Evolutionary conservation across 768 basidiomycete species (phyloP).

Genomic region (Leucocoprinus sp.): DNA sequence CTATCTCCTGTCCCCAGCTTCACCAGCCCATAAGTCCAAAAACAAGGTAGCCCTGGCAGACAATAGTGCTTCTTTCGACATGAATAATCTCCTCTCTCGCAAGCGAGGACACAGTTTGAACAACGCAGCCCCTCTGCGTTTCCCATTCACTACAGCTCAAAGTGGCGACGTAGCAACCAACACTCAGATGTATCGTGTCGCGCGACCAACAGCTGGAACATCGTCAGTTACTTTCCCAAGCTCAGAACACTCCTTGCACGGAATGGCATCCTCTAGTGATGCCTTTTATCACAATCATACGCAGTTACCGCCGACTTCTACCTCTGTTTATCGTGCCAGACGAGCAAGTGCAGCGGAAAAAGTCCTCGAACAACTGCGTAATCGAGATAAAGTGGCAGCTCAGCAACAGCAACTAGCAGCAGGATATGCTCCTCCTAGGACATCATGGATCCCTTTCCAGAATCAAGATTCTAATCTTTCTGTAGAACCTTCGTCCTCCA

Average conservation of each 20-base stretch:
- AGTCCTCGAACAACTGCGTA: constrained; percentile 57
- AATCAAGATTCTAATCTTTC: constrained; percentile 22
- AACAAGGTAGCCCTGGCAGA: constrained; percentile 13
- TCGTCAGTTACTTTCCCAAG: constrained; percentile 6
- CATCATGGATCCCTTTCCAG: constrained; percentile 37
- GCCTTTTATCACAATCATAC: background rate
- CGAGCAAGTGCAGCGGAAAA: constrained; percentile 61
- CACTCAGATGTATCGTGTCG: constrained; percentile 9
- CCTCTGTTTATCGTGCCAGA: constrained; percentile 33
- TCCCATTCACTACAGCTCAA: constrained; percentile 17
- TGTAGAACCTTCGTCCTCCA: background rate
- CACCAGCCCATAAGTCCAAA: constrained; percentile 15
- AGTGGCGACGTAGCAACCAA: constrained; percentile 6
- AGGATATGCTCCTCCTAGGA: constrained; percentile 21
- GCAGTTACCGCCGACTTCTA: constrained; percentile 12
- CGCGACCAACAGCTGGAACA: constrained; percentile 12
- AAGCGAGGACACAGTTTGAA: constrained; percentile 32
- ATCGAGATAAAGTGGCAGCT: constrained; percentile 37
- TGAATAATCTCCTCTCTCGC: constrained; percentile 20
- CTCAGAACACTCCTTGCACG: constrained; percentile 2
- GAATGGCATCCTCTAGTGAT: background rate
- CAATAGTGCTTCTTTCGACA: constrained; percentile 11
- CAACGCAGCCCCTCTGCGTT: constrained; percentile 20
- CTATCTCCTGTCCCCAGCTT: constrained; percentile 38
- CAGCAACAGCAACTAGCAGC: background rate